These are phyloP conservation scores for Alternaria ventricosa DNA, from an alignment of 2,329 filamentous ascomycete genomes.

Conservation along the genomic window DNA sequence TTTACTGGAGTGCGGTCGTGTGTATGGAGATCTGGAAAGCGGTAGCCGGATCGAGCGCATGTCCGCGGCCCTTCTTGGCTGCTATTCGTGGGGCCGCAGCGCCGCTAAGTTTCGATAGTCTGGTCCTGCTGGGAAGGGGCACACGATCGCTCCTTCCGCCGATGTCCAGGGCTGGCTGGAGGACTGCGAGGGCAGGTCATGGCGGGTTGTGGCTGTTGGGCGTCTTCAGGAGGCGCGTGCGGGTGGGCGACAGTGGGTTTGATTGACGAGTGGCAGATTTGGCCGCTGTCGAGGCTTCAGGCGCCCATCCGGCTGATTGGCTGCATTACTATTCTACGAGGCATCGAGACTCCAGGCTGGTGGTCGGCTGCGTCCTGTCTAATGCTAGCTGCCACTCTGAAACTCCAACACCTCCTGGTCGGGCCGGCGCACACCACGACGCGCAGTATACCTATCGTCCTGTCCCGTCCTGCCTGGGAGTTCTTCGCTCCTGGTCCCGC, in stretches of 20 bases:
- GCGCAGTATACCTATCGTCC: conserved; percentile 6
- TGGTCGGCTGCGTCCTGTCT: conserved; percentile 15
- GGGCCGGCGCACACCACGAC: conserved; percentile 2
- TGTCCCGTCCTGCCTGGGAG: neutral
- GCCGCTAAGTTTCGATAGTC: conserved; percentile 19
- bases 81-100: conserved; percentile 4
- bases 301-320: neutral
- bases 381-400: conserved; percentile 21
- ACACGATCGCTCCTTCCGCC: conserved; percentile 4
- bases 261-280: conserved; percentile 1
- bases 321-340: conserved; percentile 3
- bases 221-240: neutral
- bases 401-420: conserved; percentile 24
- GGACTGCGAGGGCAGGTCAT: neutral
- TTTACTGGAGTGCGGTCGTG: neutral
- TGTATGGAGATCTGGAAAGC: conserved; percentile 1
- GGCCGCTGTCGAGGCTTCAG: neutral
- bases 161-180: neutral
- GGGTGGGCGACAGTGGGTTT: conserved; percentile 1
- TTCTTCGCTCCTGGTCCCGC: neutral
- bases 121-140: conserved; percentile 1
- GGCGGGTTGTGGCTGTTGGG: neutral
- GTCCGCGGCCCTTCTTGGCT: conserved; percentile 3
- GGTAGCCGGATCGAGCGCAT: neutral
- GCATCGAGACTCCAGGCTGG: conserved; percentile 1